Evolutionary conservation across 108 stramenopile genomes (phyloP).

Genomic region (Fragilariopsis cylindrus): DNA sequence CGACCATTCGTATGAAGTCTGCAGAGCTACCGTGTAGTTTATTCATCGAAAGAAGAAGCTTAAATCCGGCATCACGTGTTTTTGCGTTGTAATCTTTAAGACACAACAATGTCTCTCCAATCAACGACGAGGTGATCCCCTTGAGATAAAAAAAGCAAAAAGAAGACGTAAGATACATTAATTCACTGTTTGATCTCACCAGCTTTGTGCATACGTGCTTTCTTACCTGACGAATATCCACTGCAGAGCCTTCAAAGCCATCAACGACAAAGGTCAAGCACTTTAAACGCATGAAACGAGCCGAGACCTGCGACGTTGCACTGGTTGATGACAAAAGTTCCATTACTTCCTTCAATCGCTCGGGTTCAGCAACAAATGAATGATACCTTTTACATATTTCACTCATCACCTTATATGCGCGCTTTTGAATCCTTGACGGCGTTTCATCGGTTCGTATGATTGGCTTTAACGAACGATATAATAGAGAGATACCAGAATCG

Average conservation of each 20-base stretch:
- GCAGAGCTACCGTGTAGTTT: conserved; percentile 45
- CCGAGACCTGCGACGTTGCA: conserved; percentile 76
- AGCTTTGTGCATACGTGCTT: not conserved
- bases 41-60: conserved; percentile 75
- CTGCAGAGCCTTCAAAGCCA: conserved; percentile 27
- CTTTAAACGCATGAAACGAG: conserved; percentile 74
- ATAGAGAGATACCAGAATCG: conserved; percentile 54
- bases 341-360: conserved; percentile 58
- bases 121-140: conserved; percentile 56
- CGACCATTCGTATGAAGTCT: conserved; percentile 64
- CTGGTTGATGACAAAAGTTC: conserved; percentile 67
- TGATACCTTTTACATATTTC: conserved; percentile 66
- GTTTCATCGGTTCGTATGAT: conserved; percentile 74
- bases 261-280: conserved; percentile 67
- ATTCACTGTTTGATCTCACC: not conserved
- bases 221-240: conserved; percentile 14
- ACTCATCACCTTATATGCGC: conserved; percentile 69
- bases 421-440: conserved; percentile 65
- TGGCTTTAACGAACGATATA: conserved; percentile 76
- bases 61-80: conserved; percentile 85
- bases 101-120: conserved; percentile 86
- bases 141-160: conserved; percentile 12
- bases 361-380: conserved; percentile 47
- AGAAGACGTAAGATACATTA: conserved; percentile 3
- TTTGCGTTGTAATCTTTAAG: conserved; percentile 94